These are phyloP conservation scores for Fraxinus latifolia DNA, from an alignment of 305 asterid species.

Conservation along the genomic window DNA sequence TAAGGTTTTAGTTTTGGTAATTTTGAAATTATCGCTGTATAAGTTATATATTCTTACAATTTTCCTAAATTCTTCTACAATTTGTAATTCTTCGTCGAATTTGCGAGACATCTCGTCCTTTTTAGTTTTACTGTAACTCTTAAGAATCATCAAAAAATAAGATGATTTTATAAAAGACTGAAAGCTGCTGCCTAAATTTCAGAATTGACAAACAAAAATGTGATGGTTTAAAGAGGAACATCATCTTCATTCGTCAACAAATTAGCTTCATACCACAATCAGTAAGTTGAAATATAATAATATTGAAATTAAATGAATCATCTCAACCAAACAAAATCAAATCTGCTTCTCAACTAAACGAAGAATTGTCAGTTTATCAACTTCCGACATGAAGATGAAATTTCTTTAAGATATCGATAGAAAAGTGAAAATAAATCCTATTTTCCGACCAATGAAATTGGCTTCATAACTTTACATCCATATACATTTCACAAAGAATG, in stretches of 20 bases:
- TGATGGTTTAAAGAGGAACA: not conserved
- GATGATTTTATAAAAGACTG: not conserved
- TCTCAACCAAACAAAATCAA: not conserved
- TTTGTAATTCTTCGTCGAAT: too few species aligned
- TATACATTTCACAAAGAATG: not conserved
- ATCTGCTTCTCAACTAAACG: not conserved
- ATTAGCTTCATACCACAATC: not conserved
- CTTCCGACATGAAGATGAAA: not conserved
- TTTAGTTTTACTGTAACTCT: too few species aligned
- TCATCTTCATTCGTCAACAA: not conserved
- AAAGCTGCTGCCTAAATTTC: not conserved
- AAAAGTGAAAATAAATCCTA: not conserved
- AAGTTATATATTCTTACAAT: too few species aligned
- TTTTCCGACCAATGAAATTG: not conserved
- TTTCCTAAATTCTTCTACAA: too few species aligned
- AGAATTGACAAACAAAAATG: not conserved
- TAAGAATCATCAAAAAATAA: not conserved
- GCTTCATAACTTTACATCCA: not conserved
- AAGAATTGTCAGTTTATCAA: not conserved
- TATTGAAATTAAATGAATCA: not conserved
- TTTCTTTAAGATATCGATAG: not conserved
- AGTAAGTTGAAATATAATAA: not conserved
- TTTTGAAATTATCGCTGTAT: too few species aligned
- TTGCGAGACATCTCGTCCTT: too few species aligned
- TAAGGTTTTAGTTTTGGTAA: not conserved